Percentiles rank a stretch among this genome's conserved stretches.
Conservation (phyloP, 1,139 yeast genomes). For the Waltiozyma sp. region DNA sequence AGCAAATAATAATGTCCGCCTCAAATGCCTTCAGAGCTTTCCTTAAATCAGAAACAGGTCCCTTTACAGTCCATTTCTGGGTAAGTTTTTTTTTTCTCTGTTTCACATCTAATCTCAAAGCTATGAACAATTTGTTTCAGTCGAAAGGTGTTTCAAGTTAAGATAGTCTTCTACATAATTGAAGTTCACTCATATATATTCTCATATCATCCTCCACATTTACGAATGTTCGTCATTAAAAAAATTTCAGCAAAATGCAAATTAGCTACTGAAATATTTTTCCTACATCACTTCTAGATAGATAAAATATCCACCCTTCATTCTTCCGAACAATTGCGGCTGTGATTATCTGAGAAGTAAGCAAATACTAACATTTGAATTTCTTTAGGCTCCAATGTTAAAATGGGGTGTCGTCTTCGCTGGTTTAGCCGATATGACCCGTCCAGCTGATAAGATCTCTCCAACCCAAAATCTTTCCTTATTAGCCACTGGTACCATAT, state of each 20-base stretch:
- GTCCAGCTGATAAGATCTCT: constrained; percentile 86
- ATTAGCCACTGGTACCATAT: constrained; percentile 83
- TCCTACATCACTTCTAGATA: too few species aligned
- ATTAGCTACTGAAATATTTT: too few species aligned
- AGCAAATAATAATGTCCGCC: constrained; percentile 14
- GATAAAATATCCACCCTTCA: neutral
- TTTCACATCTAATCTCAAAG: neutral
- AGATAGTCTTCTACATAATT: neutral
- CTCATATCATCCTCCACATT: too few species aligned
- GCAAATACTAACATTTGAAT: constrained; percentile 1
- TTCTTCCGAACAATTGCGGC: neutral
- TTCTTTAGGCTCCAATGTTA: constrained; percentile 13
- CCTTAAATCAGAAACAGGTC: constrained; percentile 84
- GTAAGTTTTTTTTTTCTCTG: constrained; percentile 22
- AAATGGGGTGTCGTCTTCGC: constrained; percentile 88
- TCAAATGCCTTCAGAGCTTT: constrained; percentile 60
- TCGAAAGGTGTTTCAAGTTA: neutral
- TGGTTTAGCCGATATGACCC: constrained; percentile 72
- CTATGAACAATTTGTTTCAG: neutral
- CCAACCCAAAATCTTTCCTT: constrained; percentile 85
- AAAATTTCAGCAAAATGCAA: too few species aligned
- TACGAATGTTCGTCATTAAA: too few species aligned
- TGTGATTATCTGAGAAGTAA: neutral
- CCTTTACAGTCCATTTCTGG: constrained; percentile 94
- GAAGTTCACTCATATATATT: too few species aligned